Base-by-base conservation (phyloP, 768 basidiomycete species). In the Phlebiopsis flavidoalba region DNA sequence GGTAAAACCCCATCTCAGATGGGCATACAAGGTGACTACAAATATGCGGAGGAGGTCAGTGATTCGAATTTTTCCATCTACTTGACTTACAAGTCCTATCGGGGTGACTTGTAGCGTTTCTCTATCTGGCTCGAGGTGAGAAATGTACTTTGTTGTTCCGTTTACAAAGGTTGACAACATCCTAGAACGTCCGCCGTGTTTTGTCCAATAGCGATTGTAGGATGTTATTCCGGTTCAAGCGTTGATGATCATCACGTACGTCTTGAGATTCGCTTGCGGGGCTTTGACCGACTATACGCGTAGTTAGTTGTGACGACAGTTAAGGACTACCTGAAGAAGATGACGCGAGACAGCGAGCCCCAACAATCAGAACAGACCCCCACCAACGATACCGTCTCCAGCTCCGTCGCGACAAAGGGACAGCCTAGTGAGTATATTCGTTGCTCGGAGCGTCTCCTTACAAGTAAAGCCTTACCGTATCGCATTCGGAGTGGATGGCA, bases 221-320 rank as follows among this genome's bases (percentile, higher is more conserved):
- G 86, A 4, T 88, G 87, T 64, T 92, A 89, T 72, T 92, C 91
- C 15, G 91, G 91, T 26, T 89, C 89, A 47, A 89, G 87, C 50
- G 79, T 83, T 58, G 91, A 93, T 59, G 91, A 93, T 70, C 91
- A 93, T 67, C 82, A 78, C 61, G 90, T 93, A 66, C 59, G 87
- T 69, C 2, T 52, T 60, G 37, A 19, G 26, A 40, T 33, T 45
- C 45, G 40, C 15, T 35, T n/a, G 1, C n/a, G 5, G 11, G 36
- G 14, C 45, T 57, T 60, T 33, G 57, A 63, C 54, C 57, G 40
- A 22, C 31, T 19, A 50, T 7, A 31, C 15, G 6, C 36, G 26
- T 59, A 91, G 89, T 77, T 90, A 55, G 82, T 89, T 12, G 79
- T 82, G 4, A 83, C 75, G 1, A 82, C 87, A 1, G 74, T 92